These are phyloP conservation scores for Talaromyces sp. DNA, from an alignment of 2,329 filamentous ascomycete species.

Conservation along the genomic window DNA sequence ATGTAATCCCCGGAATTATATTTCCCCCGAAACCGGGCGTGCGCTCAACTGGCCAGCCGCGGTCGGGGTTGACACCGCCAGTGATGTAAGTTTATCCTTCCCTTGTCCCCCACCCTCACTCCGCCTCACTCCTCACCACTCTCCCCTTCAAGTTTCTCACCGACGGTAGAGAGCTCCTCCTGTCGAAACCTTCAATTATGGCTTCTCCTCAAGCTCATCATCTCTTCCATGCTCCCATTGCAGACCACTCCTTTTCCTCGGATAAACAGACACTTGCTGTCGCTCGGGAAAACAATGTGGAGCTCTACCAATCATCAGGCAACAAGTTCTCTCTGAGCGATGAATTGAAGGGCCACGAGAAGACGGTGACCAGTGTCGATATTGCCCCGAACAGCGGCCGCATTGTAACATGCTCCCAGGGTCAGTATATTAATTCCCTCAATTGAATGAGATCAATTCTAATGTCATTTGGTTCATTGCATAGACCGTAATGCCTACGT, in stretches of 20 bases:
- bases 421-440: slow-evolving; percentile 49
- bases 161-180: slow-evolving; percentile 99
- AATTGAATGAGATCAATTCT: neutral
- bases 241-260: slow-evolving; percentile 96
- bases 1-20: too few species aligned
- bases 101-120: too few species aligned
- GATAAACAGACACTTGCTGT: slow-evolving; percentile 88
- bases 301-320: slow-evolving; percentile 78
- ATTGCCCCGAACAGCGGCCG: slow-evolving; percentile 88
- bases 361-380: slow-evolving; percentile 93
- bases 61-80: too few species aligned
- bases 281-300: slow-evolving; percentile 83
- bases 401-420: slow-evolving; percentile 97
- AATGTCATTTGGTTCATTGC: neutral
- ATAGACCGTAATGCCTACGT: slow-evolving; percentile 95
- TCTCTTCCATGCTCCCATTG: slow-evolving; percentile 93
- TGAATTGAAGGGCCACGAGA: slow-evolving; percentile 94
- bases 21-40: too few species aligned
- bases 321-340: slow-evolving; percentile 81
- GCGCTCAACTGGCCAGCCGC: too few species aligned
- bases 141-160: too few species aligned
- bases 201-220: slow-evolving; percentile 88
- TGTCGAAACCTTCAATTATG: slow-evolving; percentile 73
- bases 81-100: too few species aligned
- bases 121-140: too few species aligned